A percentile compares a stretch with the other conserved stretches of the same genome.
Evolutionary conservation across 331 rosid genomes (phyloP).

Genomic region (Ulmus americana): DNA sequence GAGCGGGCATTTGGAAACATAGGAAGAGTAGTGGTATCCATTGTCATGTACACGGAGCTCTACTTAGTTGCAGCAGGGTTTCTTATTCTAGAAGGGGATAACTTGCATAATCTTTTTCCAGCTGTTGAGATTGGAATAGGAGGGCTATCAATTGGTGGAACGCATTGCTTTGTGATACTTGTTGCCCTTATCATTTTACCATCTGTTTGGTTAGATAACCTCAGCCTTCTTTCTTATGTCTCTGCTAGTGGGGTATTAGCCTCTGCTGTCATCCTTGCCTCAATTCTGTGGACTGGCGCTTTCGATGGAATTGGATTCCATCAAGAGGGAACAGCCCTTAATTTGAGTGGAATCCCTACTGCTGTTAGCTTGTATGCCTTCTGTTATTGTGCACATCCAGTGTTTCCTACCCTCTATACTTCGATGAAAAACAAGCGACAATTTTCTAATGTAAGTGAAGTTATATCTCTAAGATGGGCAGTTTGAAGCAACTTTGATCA

Average conservation of each 20-base stretch:
- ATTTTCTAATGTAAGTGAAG: slow-evolving; percentile 61
- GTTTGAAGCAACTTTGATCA: neutral
- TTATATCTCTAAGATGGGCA: neutral
- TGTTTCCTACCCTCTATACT: slow-evolving; percentile 73
- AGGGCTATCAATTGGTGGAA: slow-evolving; percentile 42
- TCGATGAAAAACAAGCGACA: slow-evolving; percentile 69
- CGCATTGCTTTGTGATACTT: slow-evolving; percentile 43
- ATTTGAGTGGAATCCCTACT: slow-evolving; percentile 63
- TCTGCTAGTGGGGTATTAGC: slow-evolving; percentile 89
- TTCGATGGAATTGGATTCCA: slow-evolving; percentile 56
- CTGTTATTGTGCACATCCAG: slow-evolving; percentile 85
- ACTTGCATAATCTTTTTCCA: slow-evolving; percentile 52
- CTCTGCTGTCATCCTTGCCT: slow-evolving; percentile 49
- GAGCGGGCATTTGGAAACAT: slow-evolving; percentile 62
- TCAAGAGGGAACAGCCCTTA: slow-evolving; percentile 38
- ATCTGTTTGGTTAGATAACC: slow-evolving; percentile 67
- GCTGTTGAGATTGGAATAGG: slow-evolving; percentile 24
- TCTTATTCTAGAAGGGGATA: slow-evolving; percentile 81
- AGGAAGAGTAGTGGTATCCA: slow-evolving; percentile 48
- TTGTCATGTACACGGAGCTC: slow-evolving; percentile 56
- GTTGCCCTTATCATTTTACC: slow-evolving; percentile 59
- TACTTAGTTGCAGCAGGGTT: slow-evolving; percentile 68
- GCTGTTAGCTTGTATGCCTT: slow-evolving; percentile 70
- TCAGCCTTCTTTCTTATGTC: slow-evolving; percentile 69
- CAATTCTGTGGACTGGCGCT: slow-evolving; percentile 57